Conservation (phyloP, 495 filamentous ascomycete species). For the Diplogelasinospora grovesii region DNA sequence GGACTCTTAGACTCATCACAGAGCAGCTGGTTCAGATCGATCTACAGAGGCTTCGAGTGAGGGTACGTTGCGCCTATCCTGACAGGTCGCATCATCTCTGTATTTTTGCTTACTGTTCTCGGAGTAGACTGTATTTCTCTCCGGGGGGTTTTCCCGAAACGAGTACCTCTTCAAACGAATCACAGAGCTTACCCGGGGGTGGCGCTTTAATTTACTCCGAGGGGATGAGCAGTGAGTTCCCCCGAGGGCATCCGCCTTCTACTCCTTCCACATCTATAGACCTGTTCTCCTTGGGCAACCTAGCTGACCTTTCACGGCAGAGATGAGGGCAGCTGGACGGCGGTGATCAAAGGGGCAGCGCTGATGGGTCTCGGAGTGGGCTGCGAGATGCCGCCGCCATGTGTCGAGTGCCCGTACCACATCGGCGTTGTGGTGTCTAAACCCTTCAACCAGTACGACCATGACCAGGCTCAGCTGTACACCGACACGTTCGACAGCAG, state of each 20-base stretch:
- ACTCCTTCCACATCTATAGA: too few relatives aligned
- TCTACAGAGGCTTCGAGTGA: background rate
- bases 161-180: slow-evolving; percentile 6
- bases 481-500: slow-evolving; percentile 3
- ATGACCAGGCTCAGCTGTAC: background rate
- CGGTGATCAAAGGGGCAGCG: slow-evolving; percentile 4
- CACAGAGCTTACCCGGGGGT: background rate
- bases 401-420: slow-evolving; percentile 4
- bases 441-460: slow-evolving; percentile 1
- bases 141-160: slow-evolving; percentile 8
- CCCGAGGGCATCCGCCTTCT: background rate
- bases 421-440: slow-evolving; percentile 6
- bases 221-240: background rate
- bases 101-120: background rate
- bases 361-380: slow-evolving; percentile 10
- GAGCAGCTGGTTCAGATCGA: slow-evolving; percentile 8
- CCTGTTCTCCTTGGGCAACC: too few relatives aligned
- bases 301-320: background rate
- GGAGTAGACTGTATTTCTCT: slow-evolving; percentile 8
- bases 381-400: slow-evolving; percentile 1
- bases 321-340: slow-evolving; percentile 9
- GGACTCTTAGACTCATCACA: slow-evolving; percentile 2
- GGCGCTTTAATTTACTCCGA: slow-evolving; percentile 1
- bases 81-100: too few relatives aligned
- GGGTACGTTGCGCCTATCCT: too few relatives aligned